Base-by-base conservation (phyloP, 345 rosid genomes). In the Euphorbia peplus region DNA sequence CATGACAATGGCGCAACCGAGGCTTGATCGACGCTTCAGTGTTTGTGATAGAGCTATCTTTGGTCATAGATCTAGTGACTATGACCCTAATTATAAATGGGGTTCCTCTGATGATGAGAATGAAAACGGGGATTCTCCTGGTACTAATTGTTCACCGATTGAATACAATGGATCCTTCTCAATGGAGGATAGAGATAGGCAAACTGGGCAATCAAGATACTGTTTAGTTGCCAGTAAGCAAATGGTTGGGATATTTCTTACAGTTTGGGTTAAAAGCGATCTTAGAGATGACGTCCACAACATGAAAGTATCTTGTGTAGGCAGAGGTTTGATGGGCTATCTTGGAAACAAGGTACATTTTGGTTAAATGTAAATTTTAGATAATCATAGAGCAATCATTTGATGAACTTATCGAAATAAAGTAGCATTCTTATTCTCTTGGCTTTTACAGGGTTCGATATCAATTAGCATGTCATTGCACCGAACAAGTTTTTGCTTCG, bases 291-390 rank as follows among this genome's bases (percentile, higher is more conserved):
- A 75, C 71, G 87, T 95, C 41, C 71, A 77, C 72, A 88, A 88
- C 81, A 75, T 95, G 84, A 95, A 92, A 77, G 96, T 95, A 50
- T 95, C 97, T 19, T 90, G 98, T 80, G 97, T 95, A 11, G 99
- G 99, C 47, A 87, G 99, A 92, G 99, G 99, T 78, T 79, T 95
- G 83, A 95, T 95, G 98, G 99, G 98, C 67, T 95, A 92, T 79
- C 97, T 95, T 21, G 96, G 99, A 52, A 95, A 95, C 87, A 95
- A 95, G 97, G 99, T 92, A 75, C 6, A 50, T 30, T 67, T 78
- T 48, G 22, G 67, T 66, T 64, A 21, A 32, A n/a, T 68, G 13
- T 22, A 28, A 51, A 30, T 44, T 57, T 63, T 56, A 47, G 63
- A 63, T 64, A 64, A 32, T 41, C 72, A 63, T 60, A 66, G 57